phyloP scores from a whole-genome alignment of 306 rosid species.

The Acacia confusa region DNA sequence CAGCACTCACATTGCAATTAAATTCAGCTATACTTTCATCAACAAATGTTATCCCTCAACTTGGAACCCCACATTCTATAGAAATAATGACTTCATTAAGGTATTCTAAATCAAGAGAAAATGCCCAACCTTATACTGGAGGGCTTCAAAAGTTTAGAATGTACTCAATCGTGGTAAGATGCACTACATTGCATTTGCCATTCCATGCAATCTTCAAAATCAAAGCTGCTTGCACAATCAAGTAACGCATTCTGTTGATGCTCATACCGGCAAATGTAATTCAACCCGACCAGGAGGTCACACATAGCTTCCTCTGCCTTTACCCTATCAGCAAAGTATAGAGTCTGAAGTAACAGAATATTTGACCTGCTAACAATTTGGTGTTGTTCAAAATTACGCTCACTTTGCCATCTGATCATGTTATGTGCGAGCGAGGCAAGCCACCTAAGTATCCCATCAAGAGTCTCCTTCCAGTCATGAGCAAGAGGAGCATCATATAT shows the following conservation, averaged over 20 bases:
- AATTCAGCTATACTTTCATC: slow-evolving; percentile 33
- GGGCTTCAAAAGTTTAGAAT: slow-evolving; percentile 35
- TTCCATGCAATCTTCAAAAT: slow-evolving; percentile 84
- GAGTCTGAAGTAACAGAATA: slow-evolving; percentile 82
- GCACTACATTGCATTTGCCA: slow-evolving; percentile 80
- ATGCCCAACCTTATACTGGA: slow-evolving; percentile 36
- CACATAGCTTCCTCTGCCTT: slow-evolving; percentile 86
- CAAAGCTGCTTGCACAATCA: slow-evolving; percentile 88
- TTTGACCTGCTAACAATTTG: slow-evolving; percentile 67
- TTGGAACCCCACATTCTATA: slow-evolving; percentile 41
- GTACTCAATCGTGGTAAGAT: slow-evolving; percentile 53
- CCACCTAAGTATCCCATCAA: slow-evolving; percentile 77
- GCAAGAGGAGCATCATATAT: slow-evolving; percentile 99
- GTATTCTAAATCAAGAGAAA: slow-evolving; percentile 40
- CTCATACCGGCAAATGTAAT: slow-evolving; percentile 92
- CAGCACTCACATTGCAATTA: slow-evolving; percentile 38
- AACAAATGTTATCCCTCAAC: slow-evolving; percentile 36
- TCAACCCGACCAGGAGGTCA: slow-evolving; percentile 84
- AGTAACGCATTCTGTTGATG: slow-evolving; percentile 90
- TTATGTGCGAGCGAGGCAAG: slow-evolving; percentile 85
- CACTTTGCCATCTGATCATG: slow-evolving; percentile 98
- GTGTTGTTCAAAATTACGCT: slow-evolving; percentile 87
- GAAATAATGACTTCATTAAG: slow-evolving; percentile 26
- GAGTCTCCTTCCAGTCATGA: slow-evolving; percentile 88
- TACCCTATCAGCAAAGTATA: slow-evolving; percentile 76